Conservation (phyloP, 148 eudicot species). For the Diospyros lotus region DNA sequence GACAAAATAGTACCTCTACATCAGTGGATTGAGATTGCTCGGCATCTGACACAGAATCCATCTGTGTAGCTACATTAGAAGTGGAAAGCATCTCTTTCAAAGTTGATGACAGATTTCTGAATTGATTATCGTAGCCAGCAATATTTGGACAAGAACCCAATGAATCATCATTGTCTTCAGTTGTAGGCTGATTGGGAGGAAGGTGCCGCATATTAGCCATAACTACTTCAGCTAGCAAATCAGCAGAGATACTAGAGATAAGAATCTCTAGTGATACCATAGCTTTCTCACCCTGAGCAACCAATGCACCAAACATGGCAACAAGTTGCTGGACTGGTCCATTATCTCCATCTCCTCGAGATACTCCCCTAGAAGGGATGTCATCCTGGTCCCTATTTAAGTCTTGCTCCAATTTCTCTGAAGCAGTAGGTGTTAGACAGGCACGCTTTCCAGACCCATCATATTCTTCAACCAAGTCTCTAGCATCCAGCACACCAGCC, state of each 20-base stretch:
- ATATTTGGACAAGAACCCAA: constrained; percentile 27
- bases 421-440: constrained; percentile 35
- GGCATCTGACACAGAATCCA: constrained; percentile 31
- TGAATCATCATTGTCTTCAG: constrained; percentile 49
- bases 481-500: constrained; percentile 38
- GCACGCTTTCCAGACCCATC: constrained; percentile 70
- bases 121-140: constrained; percentile 40
- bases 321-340: constrained; percentile 89
- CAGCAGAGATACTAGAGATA: constrained; percentile 85
- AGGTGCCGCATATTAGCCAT: constrained; percentile 76
- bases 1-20: constrained; percentile 40
- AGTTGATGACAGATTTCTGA: constrained; percentile 54
- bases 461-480: constrained; percentile 47
- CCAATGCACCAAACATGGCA: constrained; percentile 75
- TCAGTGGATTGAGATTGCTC: constrained; percentile 34
- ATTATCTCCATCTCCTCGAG: constrained; percentile 41
- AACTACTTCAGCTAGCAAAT: constrained; percentile 88
- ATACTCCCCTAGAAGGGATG: constrained; percentile 31
- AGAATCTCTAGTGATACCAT: constrained; percentile 74
- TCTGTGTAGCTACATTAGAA: constrained; percentile 27
- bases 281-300: constrained; percentile 91
- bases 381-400: constrained; percentile 24
- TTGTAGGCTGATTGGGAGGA: constrained; percentile 50
- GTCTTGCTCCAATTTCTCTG: constrained; percentile 35
- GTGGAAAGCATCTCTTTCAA: constrained; percentile 41